These are phyloP conservation scores for Botryotinia narcissicola DNA, from an alignment of 2,329 filamentous ascomycete genomes.

Conservation along the genomic window DNA sequence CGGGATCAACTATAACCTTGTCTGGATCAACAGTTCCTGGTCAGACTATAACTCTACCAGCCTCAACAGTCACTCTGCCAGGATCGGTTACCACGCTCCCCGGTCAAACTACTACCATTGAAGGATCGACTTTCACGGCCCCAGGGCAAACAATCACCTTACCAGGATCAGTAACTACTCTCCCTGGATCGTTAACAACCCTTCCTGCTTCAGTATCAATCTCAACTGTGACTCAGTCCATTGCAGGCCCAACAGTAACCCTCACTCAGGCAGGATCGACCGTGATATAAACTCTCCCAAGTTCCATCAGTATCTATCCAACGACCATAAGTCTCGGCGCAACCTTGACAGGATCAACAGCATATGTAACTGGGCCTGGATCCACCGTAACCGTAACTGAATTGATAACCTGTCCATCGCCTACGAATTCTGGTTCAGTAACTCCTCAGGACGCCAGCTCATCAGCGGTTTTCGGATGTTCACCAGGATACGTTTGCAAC, in stretches of 20 bases:
- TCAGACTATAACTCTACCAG: not conserved
- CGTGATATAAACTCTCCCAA: constrained; percentile 20
- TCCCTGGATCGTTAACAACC: constrained; percentile 15
- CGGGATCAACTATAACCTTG: not conserved
- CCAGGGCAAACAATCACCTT: constrained; percentile 1
- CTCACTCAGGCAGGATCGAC: constrained; percentile 22
- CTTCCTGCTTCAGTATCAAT: constrained; percentile 16
- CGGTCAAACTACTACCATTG: not conserved
- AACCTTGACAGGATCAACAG: constrained; percentile 15
- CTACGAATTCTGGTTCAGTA: constrained; percentile 30
- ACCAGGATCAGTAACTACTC: not conserved
- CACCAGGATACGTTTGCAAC: constrained; percentile 44
- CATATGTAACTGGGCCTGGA: constrained; percentile 18
- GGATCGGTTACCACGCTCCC: not conserved
- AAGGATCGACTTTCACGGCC: constrained; percentile 2
- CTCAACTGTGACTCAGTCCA: constrained; percentile 15
- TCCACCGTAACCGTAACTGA: constrained; percentile 26
- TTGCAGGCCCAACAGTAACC: constrained; percentile 3
- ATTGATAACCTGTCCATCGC: constrained; percentile 28
- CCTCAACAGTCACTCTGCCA: not conserved
- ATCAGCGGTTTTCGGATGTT: constrained; percentile 44
- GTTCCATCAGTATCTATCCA: constrained; percentile 20
- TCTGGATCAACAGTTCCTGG: not conserved
- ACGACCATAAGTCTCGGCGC: constrained; percentile 20
- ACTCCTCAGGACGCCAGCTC: constrained; percentile 30